Percentiles rank a stretch among this genome's conserved stretches.
Evolutionary conservation across 1,139 yeast genomes (phyloP).

Genomic region (Scheffersomyces insectosa): DNA sequence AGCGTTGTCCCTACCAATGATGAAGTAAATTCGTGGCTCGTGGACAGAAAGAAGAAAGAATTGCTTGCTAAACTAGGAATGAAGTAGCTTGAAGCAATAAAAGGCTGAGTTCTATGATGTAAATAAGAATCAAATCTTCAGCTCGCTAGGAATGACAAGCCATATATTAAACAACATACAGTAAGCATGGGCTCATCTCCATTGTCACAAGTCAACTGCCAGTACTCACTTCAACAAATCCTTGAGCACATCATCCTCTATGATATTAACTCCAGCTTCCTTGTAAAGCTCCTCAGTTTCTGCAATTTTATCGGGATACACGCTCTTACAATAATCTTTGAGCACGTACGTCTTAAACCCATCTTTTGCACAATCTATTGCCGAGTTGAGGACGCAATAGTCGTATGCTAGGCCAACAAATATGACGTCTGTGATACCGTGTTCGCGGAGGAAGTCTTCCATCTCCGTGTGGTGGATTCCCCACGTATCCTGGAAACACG

Average conservation of each 20-base stretch:
- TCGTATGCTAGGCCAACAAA: conserved; percentile 87
- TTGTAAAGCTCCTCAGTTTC: conserved; percentile 31
- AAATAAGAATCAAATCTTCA: no score
- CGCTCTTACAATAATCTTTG: conserved; percentile 46
- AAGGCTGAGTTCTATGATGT: no score
- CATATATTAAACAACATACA: no score
- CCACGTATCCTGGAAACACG: conserved; percentile 88
- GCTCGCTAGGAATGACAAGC: no score
- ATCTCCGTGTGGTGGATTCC: conserved; percentile 69
- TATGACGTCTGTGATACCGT: conserved; percentile 58
- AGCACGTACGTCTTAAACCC: conserved; percentile 70
- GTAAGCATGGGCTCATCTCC: no score
- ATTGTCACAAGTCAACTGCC: no score
- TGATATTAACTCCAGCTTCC: conserved; percentile 25
- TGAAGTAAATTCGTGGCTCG: conserved; percentile 47
- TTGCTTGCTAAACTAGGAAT: conserved; percentile 34
- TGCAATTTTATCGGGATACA: conserved; percentile 29
- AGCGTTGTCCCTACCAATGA: conserved; percentile 34
- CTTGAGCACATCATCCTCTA: not conserved
- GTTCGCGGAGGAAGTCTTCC: conserved; percentile 41
- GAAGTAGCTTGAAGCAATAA: not conserved
- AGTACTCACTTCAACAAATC: not conserved
- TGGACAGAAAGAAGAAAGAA: conserved; percentile 46
- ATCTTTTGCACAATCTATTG: conserved; percentile 59
- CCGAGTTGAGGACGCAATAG: conserved; percentile 77